Conservation (phyloP, 768 basidiomycete species). For the Rhizopogon salebrosus region DNA sequence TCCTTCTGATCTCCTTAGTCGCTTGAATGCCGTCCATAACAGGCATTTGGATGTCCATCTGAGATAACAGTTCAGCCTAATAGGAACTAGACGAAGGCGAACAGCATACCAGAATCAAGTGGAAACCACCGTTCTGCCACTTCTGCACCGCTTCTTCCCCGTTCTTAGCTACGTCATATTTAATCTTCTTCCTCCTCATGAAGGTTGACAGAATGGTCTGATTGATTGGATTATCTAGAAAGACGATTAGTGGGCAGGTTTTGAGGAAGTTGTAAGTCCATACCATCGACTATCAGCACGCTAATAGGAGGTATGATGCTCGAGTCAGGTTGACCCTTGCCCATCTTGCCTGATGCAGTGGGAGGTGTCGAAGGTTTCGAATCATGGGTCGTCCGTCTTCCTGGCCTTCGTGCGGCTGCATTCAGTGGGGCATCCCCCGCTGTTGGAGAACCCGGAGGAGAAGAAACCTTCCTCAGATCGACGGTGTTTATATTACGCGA, state of each 20-base stretch:
- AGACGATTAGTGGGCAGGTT: conserved; percentile 9
- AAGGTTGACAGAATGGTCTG: conserved; percentile 97
- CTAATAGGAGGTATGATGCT: conserved; percentile 94
- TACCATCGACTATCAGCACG: conserved; percentile 96
- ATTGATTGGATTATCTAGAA: conserved; percentile 93
- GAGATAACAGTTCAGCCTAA: conserved; percentile 12
- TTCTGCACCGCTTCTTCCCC: conserved; percentile 95
- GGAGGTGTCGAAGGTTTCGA: conserved; percentile 22
- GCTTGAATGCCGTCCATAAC: conserved; percentile 98
- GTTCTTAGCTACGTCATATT: conserved; percentile 90
- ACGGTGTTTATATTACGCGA: conserved; percentile 21
- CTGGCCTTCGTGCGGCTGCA: conserved; percentile 22
- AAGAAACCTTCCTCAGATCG: conserved; percentile 27
- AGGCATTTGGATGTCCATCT: conserved; percentile 99
- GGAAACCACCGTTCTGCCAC: conserved; percentile 89
- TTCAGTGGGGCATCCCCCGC: conserved; percentile 19
- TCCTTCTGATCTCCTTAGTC: conserved; percentile 87
- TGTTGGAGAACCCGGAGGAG: conserved; percentile 30
- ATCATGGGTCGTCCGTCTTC: conserved; percentile 27
- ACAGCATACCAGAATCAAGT: conserved; percentile 82
- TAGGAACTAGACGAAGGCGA: not conserved
- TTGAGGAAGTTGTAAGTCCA: conserved; percentile 16
- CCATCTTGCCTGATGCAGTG: conserved; percentile 37
- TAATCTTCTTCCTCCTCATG: conserved; percentile 94
- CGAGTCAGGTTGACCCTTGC: conserved; percentile 48